A percentile compares a stretch with the other conserved stretches of the same genome.
phyloP scores from a whole-genome alignment of 202 grass and related monocot genomes.

The Hordeum pubiflorum region DNA sequence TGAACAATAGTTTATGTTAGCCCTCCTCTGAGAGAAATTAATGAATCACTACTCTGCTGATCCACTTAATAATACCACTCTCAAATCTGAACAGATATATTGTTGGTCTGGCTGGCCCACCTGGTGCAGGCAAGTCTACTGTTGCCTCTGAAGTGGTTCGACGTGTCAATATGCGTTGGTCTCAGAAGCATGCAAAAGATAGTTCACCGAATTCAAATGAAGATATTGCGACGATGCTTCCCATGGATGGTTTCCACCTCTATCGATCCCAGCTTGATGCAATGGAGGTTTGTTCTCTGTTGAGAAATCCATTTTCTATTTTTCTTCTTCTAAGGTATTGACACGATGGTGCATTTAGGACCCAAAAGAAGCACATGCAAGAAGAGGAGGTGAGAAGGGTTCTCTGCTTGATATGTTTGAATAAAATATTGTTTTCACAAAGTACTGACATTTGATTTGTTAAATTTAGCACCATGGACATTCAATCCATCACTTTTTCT shows the following conservation, averaged over 20 bases:
- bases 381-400: constrained; percentile 81
- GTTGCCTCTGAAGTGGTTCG: constrained; percentile 70
- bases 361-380: constrained; percentile 93
- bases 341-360: constrained; percentile 46
- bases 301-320: not conserved
- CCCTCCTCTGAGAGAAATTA: not conserved
- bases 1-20: not conserved
- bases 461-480: constrained; percentile 73
- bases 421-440: constrained; percentile 9
- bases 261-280: constrained; percentile 85
- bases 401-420: not conserved
- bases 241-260: constrained; percentile 97
- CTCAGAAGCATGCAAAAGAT: constrained; percentile 29
- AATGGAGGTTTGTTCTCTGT: constrained; percentile 60
- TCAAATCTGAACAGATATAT: constrained; percentile 51
- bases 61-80: constrained; percentile 15
- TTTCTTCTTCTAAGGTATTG: constrained; percentile 10
- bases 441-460: constrained; percentile 28
- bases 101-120: constrained; percentile 82
- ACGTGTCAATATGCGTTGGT: constrained; percentile 60
- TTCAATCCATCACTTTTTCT: constrained; percentile 64
- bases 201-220: constrained; percentile 13
- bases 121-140: constrained; percentile 91
- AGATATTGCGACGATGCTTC: constrained; percentile 69
- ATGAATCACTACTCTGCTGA: not conserved